phyloP scores from a whole-genome alignment of 192 early-diverging fungal genomes.

The Jimgerdemannia flammicorona region DNA sequence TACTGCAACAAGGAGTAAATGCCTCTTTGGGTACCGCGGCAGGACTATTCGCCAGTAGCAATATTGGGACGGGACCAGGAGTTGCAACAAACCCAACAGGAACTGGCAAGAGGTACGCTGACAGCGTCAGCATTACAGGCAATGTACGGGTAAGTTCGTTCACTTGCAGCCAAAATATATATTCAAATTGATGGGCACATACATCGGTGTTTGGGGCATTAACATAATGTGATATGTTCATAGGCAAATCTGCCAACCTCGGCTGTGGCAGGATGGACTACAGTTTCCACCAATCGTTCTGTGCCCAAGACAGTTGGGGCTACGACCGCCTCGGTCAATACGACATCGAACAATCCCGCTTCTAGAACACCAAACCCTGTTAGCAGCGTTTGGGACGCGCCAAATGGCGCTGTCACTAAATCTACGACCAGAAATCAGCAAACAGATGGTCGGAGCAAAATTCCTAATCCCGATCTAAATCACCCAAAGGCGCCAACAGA shows the following conservation, averaged over 20 bases:
- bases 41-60: conserved; percentile 8
- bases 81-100: neutral
- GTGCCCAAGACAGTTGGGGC: neutral
- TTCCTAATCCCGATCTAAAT: neutral
- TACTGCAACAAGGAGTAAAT: conserved; percentile 23
- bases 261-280: conserved; percentile 27
- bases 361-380: neutral
- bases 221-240: neutral
- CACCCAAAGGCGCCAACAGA: conserved; percentile 42
- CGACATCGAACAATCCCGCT: neutral
- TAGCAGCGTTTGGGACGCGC: conserved; percentile 16
- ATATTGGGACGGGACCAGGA: conserved; percentile 6
- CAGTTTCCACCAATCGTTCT: conserved; percentile 25
- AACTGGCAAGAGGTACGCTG: conserved; percentile 2
- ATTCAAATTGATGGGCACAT: no score
- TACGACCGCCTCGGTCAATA: conserved; percentile 3
- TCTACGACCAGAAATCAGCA: neutral
- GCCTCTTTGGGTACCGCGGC: neutral
- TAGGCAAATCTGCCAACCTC: conserved; percentile 4
- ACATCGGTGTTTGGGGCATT: no score
- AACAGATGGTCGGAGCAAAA: neutral
- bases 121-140: neutral
- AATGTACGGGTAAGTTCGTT: neutral
- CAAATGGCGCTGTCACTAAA: conserved; percentile 9
- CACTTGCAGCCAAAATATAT: no score